These are phyloP conservation scores for Populus hybrid DNA, from an alignment of 441 rosid genomes.

Conservation along the genomic window DNA sequence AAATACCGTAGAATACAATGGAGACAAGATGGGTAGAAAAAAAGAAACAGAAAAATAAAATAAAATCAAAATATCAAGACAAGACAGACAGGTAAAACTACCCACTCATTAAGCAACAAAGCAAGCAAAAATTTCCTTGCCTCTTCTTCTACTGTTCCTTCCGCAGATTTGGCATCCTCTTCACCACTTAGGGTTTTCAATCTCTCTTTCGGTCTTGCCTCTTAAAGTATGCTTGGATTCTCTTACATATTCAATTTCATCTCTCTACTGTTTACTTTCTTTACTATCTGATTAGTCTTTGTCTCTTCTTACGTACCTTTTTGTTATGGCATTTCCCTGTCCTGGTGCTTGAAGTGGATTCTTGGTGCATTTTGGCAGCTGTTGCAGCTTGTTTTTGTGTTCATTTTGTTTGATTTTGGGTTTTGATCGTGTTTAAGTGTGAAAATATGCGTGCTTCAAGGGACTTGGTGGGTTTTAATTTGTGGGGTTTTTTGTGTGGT, in stretches of 20 bases:
- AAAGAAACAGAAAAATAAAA: background rate
- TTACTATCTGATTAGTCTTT: background rate
- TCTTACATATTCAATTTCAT: background rate
- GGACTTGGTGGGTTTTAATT: slow-evolving; percentile 14
- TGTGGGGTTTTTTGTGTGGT: slow-evolving; percentile 11
- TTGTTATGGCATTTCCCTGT: slow-evolving; percentile 6
- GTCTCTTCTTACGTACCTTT: background rate
- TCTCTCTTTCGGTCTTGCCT: background rate
- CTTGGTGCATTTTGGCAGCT: background rate
- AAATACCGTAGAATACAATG: background rate
- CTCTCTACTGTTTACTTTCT: background rate
- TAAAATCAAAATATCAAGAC: background rate
- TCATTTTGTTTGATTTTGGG: background rate
- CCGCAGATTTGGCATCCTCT: slow-evolving; percentile 27
- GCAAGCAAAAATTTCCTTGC: slow-evolving; percentile 21
- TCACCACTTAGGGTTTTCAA: slow-evolving; percentile 19
- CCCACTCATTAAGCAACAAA: slow-evolving; percentile 18
- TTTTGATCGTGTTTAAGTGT: background rate
- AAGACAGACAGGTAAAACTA: slow-evolving; percentile 23
- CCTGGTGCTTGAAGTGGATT: slow-evolving; percentile 7
- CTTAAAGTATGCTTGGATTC: slow-evolving; percentile 30
- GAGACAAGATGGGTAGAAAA: background rate
- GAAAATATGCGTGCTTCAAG: slow-evolving; percentile 16
- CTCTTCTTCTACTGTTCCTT: slow-evolving; percentile 18
- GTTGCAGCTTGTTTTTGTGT: background rate